These are phyloP conservation scores for Podaxis sp. DNA, from an alignment of 768 basidiomycete genomes.

Conservation along the genomic window DNA sequence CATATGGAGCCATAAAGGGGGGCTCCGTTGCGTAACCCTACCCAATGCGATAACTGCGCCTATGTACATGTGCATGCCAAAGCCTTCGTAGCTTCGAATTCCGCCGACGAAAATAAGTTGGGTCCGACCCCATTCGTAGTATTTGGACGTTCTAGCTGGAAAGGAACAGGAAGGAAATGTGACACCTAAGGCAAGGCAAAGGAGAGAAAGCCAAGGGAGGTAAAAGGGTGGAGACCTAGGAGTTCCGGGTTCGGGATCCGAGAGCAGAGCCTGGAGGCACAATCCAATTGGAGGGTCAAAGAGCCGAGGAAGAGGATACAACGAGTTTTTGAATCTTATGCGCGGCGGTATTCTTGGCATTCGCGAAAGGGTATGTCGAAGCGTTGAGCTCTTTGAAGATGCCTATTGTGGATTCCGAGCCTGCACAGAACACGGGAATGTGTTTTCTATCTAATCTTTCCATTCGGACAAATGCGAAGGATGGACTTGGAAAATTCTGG, in stretches of 20 bases:
- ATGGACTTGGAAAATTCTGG: neutral
- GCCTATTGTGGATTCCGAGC: constrained; percentile 12
- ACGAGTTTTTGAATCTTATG: neutral
- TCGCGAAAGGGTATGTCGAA: neutral
- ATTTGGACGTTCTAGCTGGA: neutral
- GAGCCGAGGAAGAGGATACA: neutral
- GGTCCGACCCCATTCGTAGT: neutral
- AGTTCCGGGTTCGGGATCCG: neutral
- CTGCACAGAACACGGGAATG: neutral
- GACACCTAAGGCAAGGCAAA: neutral
- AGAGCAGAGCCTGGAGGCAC: neutral
- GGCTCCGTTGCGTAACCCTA: neutral
- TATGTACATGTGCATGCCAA: neutral
- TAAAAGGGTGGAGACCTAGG: neutral
- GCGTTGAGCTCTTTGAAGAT: constrained; percentile 11
- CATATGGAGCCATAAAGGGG: neutral
- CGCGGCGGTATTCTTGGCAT: neutral
- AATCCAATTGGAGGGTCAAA: neutral
- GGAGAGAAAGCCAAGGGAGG: neutral
- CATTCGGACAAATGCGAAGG: constrained; percentile 12
- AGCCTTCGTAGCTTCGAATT: constrained; percentile 1
- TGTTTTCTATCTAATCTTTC: constrained; percentile 12
- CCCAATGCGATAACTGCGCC: neutral
- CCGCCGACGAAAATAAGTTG: neutral
- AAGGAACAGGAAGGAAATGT: neutral